A percentile compares a stretch with the other conserved stretches of the same genome.
Evolutionary conservation across 2,329 filamentous ascomycete genomes (phyloP).

Genomic region (Phyllachora maydis): DNA sequence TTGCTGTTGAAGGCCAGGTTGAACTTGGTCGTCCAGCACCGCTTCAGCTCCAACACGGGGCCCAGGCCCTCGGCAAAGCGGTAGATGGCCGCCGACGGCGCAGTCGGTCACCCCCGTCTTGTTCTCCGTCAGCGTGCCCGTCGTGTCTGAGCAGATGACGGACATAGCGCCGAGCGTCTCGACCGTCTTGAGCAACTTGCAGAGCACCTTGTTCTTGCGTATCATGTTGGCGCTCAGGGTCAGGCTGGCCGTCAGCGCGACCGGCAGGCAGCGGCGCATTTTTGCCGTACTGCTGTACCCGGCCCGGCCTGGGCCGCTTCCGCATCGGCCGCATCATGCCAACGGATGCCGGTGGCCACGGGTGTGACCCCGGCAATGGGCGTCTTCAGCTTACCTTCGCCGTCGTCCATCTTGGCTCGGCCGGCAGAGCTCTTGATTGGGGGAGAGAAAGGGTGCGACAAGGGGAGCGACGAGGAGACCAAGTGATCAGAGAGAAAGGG

Average conservation of each 20-base stretch:
- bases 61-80: conserved; percentile 48
- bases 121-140: conserved; percentile 49
- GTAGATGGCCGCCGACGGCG: conserved; percentile 43
- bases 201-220: conserved; percentile 56
- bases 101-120: conserved; percentile 56
- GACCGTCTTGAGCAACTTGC: conserved; percentile 62
- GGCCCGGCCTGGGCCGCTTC: conserved; percentile 11
- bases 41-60: conserved; percentile 35
- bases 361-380: conserved; percentile 1
- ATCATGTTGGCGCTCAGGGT: conserved; percentile 62
- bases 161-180: conserved; percentile 56
- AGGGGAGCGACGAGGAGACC: neutral
- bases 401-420: too few species aligned
- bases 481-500: too few species aligned
- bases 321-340: conserved; percentile 1
- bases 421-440: neutral
- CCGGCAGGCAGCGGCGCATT: conserved; percentile 51
- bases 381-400: conserved; percentile 1
- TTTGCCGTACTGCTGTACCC: conserved; percentile 37
- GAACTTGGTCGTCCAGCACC: conserved; percentile 43
- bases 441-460: neutral
- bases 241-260: conserved; percentile 47
- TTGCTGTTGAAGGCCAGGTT: conserved; percentile 62
- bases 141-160: conserved; percentile 61
- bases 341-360: conserved; percentile 2